Evolutionary conservation across 2,329 filamentous ascomycete species (phyloP), one percentile per base, ranked within the genome.

Genomic region (Pyrenophora teres): DNA sequence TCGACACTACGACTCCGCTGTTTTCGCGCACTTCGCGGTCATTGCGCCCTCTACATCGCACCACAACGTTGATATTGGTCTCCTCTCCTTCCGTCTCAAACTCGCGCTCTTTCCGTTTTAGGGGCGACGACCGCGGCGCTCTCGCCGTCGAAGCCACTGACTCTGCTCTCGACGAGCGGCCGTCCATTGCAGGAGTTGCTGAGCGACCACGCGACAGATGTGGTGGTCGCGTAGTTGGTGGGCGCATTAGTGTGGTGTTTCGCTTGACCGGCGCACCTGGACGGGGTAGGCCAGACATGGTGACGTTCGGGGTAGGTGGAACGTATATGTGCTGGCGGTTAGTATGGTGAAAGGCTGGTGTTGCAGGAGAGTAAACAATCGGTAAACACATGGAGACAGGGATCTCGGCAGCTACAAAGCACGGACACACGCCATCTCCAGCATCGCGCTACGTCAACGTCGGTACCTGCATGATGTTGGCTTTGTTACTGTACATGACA

Each of bases 41-140:
- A 71, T 90, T 97, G 58, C 94, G 88, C 4, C 93, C 94, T 63
- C 94, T 85, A 77, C 93, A 99, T 59, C 94, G 84, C 51, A 99
- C 95, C 30, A 97, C 92, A 40, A 99, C 94, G 71, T 95, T 94
- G 76, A 99, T 99, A 72, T 97, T 99, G 6, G 93, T 97, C 74
- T 96, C 92, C 64, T 92, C 87, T 44, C 83, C 67, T 49, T 89
- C 85, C 5, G 82, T 74, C 38, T 93, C 92, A 68, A 87, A 93
- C 32, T 95, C 90, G 67, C 90, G 84, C 64, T 94, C 90, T 74
- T 96, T 96, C 67, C 92, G 87, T 79, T 97, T 96, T 38, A 80
- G 81, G 23, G 83, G 75, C 27, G 78, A 77, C 4, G 79, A 78
- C n/a, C 63, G 57, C 16, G 62, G 59, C 38, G 54, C 65, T 46